Base-by-base conservation (phyloP, 352 stramenopile species). In the Pythium dissotocum region DNA sequence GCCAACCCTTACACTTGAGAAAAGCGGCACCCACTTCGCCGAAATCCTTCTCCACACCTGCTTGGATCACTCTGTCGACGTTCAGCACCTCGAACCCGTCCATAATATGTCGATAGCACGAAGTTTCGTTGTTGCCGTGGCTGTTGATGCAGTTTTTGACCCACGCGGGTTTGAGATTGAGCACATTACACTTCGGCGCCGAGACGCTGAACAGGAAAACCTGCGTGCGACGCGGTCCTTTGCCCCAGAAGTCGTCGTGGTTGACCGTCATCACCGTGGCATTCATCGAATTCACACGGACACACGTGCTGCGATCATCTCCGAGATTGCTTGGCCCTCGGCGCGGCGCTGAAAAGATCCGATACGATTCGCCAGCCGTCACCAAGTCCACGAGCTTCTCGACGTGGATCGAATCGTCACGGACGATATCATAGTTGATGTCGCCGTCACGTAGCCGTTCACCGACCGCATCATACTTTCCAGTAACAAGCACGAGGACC, bases 71-170 rank as follows among this genome's bases (percentile, higher is more conserved):
- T 2, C 73, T 71, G 30, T 83, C 67, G 0, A 73, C 28, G 1
- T 62, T 59, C 21, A 90, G 69, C 6, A 62, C 28, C 1, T 82
- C 67, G 26, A 87, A 90, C 18, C 84, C 71, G 57, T 83, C 67
- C 6, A 87, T 57, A n/a, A 90, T 86, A 52, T 85, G 77, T 16
- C 71, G 67, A 26, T 88, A 71, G 36, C 78, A 88, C 4, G 49
- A 42, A 1, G 70, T 71, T 2, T 67, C 69, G 57, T 86, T 84
- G 16, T 16, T 46, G 6, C 30, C 35, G 49, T 75, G 26, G n/a
- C 35, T 54, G 10, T n/a, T 35, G 24, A 80, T 42, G 55, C 81
- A 89, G 24, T 76, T 70, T 16, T 78, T 65, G 5, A 56, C 2
- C 54, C 46, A 58, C 8, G 9, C 49, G 42, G 35, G 64, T 0